Evolutionary conservation across 257 asterid species (phyloP).

Genomic region (Fraxinus cuspidata): DNA sequence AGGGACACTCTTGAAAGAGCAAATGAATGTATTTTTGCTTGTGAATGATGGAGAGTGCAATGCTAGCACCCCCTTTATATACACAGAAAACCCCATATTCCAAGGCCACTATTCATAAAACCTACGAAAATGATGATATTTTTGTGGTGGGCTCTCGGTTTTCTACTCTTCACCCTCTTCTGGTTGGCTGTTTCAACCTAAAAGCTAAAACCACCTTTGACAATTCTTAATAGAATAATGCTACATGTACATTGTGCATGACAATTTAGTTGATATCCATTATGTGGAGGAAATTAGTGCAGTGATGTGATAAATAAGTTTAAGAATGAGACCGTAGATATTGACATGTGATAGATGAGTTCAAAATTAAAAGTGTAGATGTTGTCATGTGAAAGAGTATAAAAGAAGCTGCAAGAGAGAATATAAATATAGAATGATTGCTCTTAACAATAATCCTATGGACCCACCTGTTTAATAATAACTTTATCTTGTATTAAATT

Average conservation of each 20-base stretch:
- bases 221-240: background rate
- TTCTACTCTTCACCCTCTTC: slow-evolving; percentile 15
- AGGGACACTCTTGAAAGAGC: background rate
- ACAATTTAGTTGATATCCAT: too few species aligned
- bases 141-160: slow-evolving; percentile 10
- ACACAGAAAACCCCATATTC: slow-evolving; percentile 19
- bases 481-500: background rate
- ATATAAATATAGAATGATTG: too few species aligned
- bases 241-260: too few species aligned
- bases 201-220: slow-evolving; percentile 33
- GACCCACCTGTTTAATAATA: slow-evolving; percentile 21
- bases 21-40: slow-evolving; percentile 15
- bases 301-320: too few species aligned
- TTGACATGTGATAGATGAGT: too few species aligned
- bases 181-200: background rate
- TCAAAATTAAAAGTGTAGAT: too few species aligned
- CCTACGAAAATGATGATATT: slow-evolving; percentile 22
- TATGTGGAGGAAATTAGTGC: background rate
- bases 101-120: slow-evolving; percentile 28
- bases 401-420: too few species aligned
- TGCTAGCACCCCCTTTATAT: slow-evolving; percentile 1
- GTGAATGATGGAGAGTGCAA: slow-evolving; percentile 27
- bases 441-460: slow-evolving; percentile 3
- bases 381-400: too few species aligned
- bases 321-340: too few species aligned